Evolutionary conservation across 768 basidiomycete genomes (phyloP).

Genomic region (Lactarius evosmus): DNA sequence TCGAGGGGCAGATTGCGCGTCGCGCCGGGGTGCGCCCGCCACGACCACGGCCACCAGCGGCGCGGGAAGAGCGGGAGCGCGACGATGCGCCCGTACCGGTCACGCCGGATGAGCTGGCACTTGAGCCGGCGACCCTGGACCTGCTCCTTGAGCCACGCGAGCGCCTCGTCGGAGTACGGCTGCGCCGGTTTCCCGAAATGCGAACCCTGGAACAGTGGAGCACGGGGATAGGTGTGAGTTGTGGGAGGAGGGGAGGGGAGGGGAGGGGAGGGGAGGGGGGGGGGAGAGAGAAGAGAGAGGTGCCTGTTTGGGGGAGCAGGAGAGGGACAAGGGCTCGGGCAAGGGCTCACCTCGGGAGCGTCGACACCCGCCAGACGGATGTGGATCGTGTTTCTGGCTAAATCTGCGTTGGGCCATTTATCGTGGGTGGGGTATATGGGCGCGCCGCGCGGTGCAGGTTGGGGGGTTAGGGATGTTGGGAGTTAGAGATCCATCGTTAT

Average conservation of each 20-base stretch:
- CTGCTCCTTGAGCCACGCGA: slow-evolving; percentile 62
- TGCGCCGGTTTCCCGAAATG: slow-evolving; percentile 85
- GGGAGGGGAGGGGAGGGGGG: not conserved
- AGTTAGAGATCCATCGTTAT: not conserved
- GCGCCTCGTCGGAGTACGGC: slow-evolving; percentile 67
- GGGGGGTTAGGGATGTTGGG: too few species aligned
- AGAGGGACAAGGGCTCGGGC: slow-evolving; percentile 8
- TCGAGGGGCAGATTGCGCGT: slow-evolving; percentile 46
- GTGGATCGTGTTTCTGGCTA: slow-evolving; percentile 79
- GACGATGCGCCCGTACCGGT: slow-evolving; percentile 84
- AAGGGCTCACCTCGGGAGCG: slow-evolving; percentile 73
- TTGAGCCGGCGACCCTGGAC: slow-evolving; percentile 59
- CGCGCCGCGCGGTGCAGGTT: not conserved
- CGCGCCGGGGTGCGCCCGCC: slow-evolving; percentile 42
- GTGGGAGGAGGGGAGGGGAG: not conserved
- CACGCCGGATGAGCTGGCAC: slow-evolving; percentile 69
- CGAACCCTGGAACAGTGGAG: slow-evolving; percentile 45
- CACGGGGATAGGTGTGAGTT: not conserved
- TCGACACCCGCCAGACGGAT: slow-evolving; percentile 90
- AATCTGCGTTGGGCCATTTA: slow-evolving; percentile 41
- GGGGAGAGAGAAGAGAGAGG: too few species aligned
- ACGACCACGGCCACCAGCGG: slow-evolving; percentile 51
- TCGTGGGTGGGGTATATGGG: not conserved
- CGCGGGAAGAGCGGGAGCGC: slow-evolving; percentile 58
- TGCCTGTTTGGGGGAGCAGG: not conserved